Percentiles rank a stretch among this genome's conserved stretches.
These are phyloP conservation scores for Amorphotheca resinae DNA, from an alignment of 495 filamentous ascomycete species.

Conservation along the genomic window DNA sequence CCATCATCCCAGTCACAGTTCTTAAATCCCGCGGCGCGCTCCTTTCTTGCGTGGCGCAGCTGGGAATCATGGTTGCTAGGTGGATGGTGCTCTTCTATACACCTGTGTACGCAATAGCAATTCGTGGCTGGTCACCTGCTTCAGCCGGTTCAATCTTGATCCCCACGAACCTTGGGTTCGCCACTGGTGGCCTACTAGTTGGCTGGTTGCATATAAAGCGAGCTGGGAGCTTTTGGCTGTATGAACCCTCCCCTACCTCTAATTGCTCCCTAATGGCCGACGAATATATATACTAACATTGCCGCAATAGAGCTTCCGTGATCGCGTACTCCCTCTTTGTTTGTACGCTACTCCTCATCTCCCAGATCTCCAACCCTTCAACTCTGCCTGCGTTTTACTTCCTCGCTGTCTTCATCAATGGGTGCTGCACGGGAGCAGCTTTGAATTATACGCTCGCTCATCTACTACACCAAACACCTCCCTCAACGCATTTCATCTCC, in stretches of 20 bases:
- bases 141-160: slow-evolving; percentile 58
- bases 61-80: slow-evolving; percentile 61
- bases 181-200: slow-evolving; percentile 51
- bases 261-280: neutral
- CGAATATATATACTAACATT: slow-evolving; percentile 8
- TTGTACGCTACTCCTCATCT: slow-evolving; percentile 11
- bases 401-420: slow-evolving; percentile 46
- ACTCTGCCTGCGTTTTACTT: slow-evolving; percentile 33
- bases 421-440: slow-evolving; percentile 53
- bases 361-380: slow-evolving; percentile 6
- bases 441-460: slow-evolving; percentile 72
- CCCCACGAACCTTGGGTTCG: slow-evolving; percentile 67
- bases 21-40: slow-evolving; percentile 51
- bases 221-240: slow-evolving; percentile 50
- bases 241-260: slow-evolving; percentile 8
- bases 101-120: slow-evolving; percentile 60
- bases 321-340: slow-evolving; percentile 14
- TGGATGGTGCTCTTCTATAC: slow-evolving; percentile 70
- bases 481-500: slow-evolving; percentile 54
- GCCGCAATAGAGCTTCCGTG: slow-evolving; percentile 30
- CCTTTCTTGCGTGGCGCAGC: slow-evolving; percentile 53
- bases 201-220: slow-evolving; percentile 60
- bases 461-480: slow-evolving; percentile 51
- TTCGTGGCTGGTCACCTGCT: slow-evolving; percentile 51
- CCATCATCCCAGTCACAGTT: slow-evolving; percentile 56